Evolutionary conservation across 345 rosid genomes (phyloP), one percentile per base, ranked within the genome.

Genomic region (Citrus inodora): DNA sequence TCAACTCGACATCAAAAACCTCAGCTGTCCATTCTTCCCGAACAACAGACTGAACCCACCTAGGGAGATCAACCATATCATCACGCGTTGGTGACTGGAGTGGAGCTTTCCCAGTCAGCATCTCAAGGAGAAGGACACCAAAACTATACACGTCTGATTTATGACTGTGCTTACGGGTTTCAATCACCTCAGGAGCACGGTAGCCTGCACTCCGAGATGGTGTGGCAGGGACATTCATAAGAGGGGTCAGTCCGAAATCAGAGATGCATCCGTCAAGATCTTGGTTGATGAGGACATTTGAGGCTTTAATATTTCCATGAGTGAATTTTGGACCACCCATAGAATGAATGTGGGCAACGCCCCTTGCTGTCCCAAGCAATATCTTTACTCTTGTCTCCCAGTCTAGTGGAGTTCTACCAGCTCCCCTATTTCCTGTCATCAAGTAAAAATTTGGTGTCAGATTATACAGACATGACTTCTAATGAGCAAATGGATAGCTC

Each of bases 41-140:
- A n/a, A 93, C 94, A n/a, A 94, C 95, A 2, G 97, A 93, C 76
- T 92, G 97, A 6, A 95, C 98, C 98, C 97, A 93, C 75, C 91
- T 85, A 0, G 98, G 98, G 7, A 93, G 97, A 77, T 93, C 98
- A 48, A 85, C 90, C 91, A 86, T 86, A 83, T 90, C 97, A 24
- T 91, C 92, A 7, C 90, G 91, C 8, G 87, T 85, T 27, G 92
- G 93, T 4, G 95, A 92, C 82, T 89, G 90, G 40, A 90, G 81
- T 6, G 93, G 94, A 75, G 93, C 89, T 85, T 84, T 90, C 61
- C 95, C 98, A 0, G 97, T 93, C 80, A 93, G 84, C 92, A 95
- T 87, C 82, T 95, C 98, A 0, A 95, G 94, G 48, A 93, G 86
- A 70, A 95, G 86, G 42, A 93, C 89, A 28, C 98, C 97, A 13